phyloP scores from a whole-genome alignment of 768 basidiomycete species.

The Boletellus sp. region DNA sequence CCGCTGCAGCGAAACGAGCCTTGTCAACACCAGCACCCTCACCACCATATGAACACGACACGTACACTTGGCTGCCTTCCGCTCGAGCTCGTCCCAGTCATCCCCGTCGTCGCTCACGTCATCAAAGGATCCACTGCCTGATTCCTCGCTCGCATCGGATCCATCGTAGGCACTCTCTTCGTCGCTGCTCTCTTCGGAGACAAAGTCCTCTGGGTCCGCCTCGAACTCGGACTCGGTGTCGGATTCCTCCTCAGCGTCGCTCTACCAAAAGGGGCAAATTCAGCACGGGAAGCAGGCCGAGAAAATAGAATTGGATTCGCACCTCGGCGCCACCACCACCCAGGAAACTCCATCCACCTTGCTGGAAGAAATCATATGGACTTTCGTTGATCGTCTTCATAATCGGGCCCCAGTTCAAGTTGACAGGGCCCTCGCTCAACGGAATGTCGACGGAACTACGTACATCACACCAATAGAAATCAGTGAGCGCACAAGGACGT shows the following conservation, averaged over 20 bases:
- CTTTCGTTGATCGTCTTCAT: conserved; percentile 99
- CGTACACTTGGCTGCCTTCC: conserved; percentile 84
- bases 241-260: conserved; percentile 58
- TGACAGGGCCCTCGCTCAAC: conserved; percentile 92
- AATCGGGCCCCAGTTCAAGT: conserved; percentile 96
- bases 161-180: conserved; percentile 56
- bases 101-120: conserved; percentile 74
- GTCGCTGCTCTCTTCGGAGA: conserved; percentile 42
- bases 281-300: conserved; percentile 29
- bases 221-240: conserved; percentile 69
- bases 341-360: conserved; percentile 96
- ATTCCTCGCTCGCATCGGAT: conserved; percentile 51
- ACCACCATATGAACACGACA: background rate
- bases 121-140: conserved; percentile 62
- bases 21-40: background rate
- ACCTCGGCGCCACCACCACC: conserved; percentile 71
- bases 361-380: conserved; percentile 91
- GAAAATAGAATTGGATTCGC: conserved; percentile 20
- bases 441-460: conserved; percentile 93
- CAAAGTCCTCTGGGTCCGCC: conserved; percentile 42
- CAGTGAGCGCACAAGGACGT: background rate
- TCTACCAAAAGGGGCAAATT: conserved; percentile 38
- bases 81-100: conserved; percentile 95
- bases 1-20: conserved; percentile 32
- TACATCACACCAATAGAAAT: background rate